Conservation (phyloP, 2,329 filamentous ascomycete species). For the Calonectria crousiana region DNA sequence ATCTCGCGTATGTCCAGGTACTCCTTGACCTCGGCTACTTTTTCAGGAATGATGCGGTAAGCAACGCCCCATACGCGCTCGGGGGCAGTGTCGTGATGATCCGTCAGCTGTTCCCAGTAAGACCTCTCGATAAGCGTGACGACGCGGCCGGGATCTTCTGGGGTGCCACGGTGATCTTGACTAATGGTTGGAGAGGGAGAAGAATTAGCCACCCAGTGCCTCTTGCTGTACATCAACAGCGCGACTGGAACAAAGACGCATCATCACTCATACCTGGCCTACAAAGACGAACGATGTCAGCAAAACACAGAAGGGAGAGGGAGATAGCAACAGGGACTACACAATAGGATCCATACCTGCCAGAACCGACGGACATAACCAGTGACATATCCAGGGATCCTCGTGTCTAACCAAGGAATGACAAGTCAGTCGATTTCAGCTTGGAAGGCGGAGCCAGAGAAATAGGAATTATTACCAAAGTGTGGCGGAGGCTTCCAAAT, state of each 20-base stretch:
- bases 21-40: conserved; percentile 83
- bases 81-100: conserved; percentile 71
- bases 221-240: neutral
- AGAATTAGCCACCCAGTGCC: conserved; percentile 8
- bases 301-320: neutral
- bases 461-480: conserved; percentile 75
- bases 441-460: conserved; percentile 14
- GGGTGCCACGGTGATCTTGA: conserved; percentile 94
- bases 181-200: conserved; percentile 58
- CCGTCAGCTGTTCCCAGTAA: conserved; percentile 84
- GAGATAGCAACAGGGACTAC: neutral
- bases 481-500: conserved; percentile 99
- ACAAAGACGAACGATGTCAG: conserved; percentile 19
- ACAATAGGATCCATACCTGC: conserved; percentile 76
- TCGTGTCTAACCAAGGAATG: conserved; percentile 73
- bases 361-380: conserved; percentile 97
- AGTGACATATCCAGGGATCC: conserved; percentile 89
- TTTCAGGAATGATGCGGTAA: conserved; percentile 81
- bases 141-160: conserved; percentile 87
- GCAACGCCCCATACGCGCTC: conserved; percentile 90
- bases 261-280: conserved; percentile 50
- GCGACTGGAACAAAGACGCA: neutral
- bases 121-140: conserved; percentile 89
- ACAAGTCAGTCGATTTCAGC: conserved; percentile 11
- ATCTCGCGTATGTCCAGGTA: conserved; percentile 98